Base-by-base conservation (phyloP, 495 filamentous ascomycete species). In the Paragyromitra xinjiangensis region DNA sequence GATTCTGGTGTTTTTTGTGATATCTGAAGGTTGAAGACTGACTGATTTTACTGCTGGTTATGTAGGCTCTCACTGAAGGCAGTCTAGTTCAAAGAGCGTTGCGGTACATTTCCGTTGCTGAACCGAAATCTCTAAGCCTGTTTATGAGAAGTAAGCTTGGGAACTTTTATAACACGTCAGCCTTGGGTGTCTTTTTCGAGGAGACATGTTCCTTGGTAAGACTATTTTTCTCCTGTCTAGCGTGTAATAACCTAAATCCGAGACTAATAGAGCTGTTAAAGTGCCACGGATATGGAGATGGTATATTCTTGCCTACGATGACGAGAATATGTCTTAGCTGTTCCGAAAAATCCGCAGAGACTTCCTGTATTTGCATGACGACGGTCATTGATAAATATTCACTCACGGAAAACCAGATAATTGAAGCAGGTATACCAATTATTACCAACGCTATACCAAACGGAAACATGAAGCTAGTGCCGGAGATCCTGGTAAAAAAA, bases 281-380 rank as follows among this genome's bases (percentile, higher is more conserved):
- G 71, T 74, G 71, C 14, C 19, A 74, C 51, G 71, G 53, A 44
- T 6, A 74, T n/a, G 71, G 71, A 22, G 53, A 74, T 61, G 64
- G 64, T 61, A 69, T 74, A 69, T 74, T 74, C 12, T 3, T 74
- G 6, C 71, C 71, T 24, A 74, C 71, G 11, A 74, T 74, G 71
- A 69, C 64, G 16, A 68, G 71, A 22, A 69, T 74, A 45, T 74
- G 71, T 9, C 14, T 74, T 3, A 19, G 14, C 53, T 74, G 71
- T 14, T 69, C 71, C 29, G 51, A 53, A 19, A 19, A 69, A n/a
- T 50, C 64, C 8, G 3, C 14, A 39, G 29, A 39, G 40, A 45
- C 64, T 26, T 69, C 51, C 19, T 74, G 71, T 42, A 74, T 74
- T 1, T 74, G 71, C 11, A 74, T 74, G 71, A 62, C 51, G 19